Conservation (phyloP, 169 alveolate genomes). For the Fabrea salina region DNA sequence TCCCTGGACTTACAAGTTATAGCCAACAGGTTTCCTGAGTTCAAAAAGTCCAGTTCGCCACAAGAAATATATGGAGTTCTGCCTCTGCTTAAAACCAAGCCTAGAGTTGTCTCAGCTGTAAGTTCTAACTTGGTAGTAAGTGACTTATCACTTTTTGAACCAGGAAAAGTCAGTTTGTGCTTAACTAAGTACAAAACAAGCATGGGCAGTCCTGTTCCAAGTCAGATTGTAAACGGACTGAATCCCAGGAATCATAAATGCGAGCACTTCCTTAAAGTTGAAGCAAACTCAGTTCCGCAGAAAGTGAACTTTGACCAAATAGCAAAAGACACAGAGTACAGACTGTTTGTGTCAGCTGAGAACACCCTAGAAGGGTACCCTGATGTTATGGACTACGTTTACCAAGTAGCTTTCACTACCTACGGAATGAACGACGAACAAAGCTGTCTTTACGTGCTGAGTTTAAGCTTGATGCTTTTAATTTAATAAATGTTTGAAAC, state of each 20-base stretch:
- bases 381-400: background rate
- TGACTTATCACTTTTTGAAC: conserved; percentile 12
- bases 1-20: background rate
- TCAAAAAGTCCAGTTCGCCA: background rate
- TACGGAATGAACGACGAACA: conserved; percentile 18
- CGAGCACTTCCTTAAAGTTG: background rate
- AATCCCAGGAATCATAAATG: conserved; percentile 4
- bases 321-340: background rate
- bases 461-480: too few species aligned
- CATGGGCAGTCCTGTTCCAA: background rate
- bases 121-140: background rate
- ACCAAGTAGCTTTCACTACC: background rate
- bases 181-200: background rate
- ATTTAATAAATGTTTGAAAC: too few species aligned
- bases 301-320: background rate
- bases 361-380: conserved; percentile 25
- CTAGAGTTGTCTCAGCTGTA: conserved; percentile 13
- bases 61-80: conserved; percentile 1
- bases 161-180: background rate
- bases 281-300: background rate
- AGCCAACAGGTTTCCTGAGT: background rate
- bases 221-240: background rate
- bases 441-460: too few species aligned
- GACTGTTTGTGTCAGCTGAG: background rate
- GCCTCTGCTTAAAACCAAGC: conserved; percentile 24